Evolutionary conservation across 441 rosid species (phyloP).

Genomic region (Arabidopsis hybrid): DNA sequence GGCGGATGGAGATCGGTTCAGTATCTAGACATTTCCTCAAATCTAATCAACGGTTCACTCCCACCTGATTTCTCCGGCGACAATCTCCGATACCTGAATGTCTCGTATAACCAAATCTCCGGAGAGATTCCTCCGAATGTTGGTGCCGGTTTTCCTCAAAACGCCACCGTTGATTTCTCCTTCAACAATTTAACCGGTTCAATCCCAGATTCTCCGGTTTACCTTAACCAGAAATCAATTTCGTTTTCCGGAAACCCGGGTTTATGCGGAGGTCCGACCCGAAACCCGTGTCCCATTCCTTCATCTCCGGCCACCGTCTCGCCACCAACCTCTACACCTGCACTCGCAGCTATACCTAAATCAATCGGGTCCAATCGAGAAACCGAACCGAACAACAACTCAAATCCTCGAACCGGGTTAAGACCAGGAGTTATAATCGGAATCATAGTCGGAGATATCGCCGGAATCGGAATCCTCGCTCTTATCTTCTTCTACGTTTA

Average conservation of each 20-base stretch:
- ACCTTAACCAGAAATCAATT: slow-evolving; percentile 54
- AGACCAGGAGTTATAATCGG: slow-evolving; percentile 60
- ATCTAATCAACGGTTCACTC: slow-evolving; percentile 73
- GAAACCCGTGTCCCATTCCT: slow-evolving; percentile 59
- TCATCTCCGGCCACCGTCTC: slow-evolving; percentile 61
- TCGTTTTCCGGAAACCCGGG: slow-evolving; percentile 68
- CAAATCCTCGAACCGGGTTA: slow-evolving; percentile 47
- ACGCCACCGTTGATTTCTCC: slow-evolving; percentile 75
- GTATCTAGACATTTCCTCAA: slow-evolving; percentile 74
- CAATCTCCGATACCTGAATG: slow-evolving; percentile 59
- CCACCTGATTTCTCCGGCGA: slow-evolving; percentile 72
- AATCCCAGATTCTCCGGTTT: slow-evolving; percentile 59
- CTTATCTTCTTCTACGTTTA: slow-evolving; percentile 57
- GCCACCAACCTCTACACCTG: slow-evolving; percentile 67
- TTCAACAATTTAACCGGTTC: slow-evolving; percentile 80
- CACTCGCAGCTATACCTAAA: slow-evolving; percentile 81
- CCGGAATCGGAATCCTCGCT: slow-evolving; percentile 60
- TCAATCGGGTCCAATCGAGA: slow-evolving; percentile 51
- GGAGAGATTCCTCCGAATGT: slow-evolving; percentile 61
- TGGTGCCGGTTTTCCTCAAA: slow-evolving; percentile 53
- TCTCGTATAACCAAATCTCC: slow-evolving; percentile 72
- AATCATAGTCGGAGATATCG: slow-evolving; percentile 70
- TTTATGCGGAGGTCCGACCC: slow-evolving; percentile 65
- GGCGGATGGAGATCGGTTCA: slow-evolving; percentile 55
- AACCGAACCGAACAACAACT: slow-evolving; percentile 36